Conservation (phyloP, 306 rosid genomes). For the Trichosanthes cucumerina region DNA sequence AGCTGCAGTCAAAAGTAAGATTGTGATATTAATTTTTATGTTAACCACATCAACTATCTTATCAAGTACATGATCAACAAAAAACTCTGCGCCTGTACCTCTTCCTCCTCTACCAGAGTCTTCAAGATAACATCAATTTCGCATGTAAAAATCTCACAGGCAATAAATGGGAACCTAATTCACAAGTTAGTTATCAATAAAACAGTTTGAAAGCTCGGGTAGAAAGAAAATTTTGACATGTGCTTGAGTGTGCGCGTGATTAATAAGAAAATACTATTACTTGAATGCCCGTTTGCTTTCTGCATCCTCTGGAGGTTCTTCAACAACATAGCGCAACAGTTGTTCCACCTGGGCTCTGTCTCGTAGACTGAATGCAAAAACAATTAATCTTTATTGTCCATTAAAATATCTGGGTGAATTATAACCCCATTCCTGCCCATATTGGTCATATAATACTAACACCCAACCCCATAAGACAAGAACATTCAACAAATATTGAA, state of each 20-base stretch:
- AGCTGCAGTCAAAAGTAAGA: conserved; percentile 40
- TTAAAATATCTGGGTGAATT: conserved; percentile 10
- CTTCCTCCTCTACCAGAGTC: conserved; percentile 95
- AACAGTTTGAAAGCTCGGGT: conserved; percentile 14
- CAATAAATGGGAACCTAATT: conserved; percentile 87
- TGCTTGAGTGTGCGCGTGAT: neutral
- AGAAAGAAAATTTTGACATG: neutral
- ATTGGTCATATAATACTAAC: neutral
- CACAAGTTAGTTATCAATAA: conserved; percentile 15
- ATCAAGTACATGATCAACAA: neutral
- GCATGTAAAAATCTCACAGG: conserved; percentile 93
- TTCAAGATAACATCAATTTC: conserved; percentile 97
- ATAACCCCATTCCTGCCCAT: neutral
- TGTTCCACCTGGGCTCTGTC: conserved; percentile 96
- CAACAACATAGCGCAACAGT: conserved; percentile 62
- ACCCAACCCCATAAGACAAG: neutral
- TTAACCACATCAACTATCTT: neutral
- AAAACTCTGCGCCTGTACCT: conserved; percentile 38
- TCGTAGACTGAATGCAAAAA: conserved; percentile 51
- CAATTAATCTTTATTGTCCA: conserved; percentile 9
- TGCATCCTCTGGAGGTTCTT: conserved; percentile 87
- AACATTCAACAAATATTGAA: neutral
- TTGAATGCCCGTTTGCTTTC: conserved; percentile 88
- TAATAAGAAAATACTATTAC: conserved; percentile 30
- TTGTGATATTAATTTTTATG: conserved; percentile 4